Evolutionary conservation across 108 stramenopile species (phyloP).

Genomic region (Licmophora abbreviata): DNA sequence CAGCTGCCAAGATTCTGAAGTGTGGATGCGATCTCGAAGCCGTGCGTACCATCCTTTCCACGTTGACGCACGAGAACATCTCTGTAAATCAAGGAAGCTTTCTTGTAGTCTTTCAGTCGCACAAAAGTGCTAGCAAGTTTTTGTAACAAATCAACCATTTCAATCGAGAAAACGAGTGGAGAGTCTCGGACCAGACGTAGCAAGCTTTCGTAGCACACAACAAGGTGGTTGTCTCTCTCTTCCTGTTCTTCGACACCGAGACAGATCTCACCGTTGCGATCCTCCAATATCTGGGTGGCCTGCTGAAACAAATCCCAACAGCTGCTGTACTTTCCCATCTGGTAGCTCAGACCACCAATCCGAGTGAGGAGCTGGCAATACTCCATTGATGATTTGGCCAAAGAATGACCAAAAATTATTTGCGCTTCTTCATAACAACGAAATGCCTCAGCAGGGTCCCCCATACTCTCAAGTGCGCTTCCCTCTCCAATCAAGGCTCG

Average conservation of each 20-base stretch:
- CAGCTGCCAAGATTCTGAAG: constrained; percentile 46
- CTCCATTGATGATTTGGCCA: too few relatives aligned
- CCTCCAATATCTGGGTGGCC: too few relatives aligned
- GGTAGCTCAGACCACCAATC: too few relatives aligned
- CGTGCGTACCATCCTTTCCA: constrained; percentile 20
- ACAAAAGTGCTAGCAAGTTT: constrained; percentile 35
- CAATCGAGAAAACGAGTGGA: constrained; percentile 15
- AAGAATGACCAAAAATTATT: too few relatives aligned
- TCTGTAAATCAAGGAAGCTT: constrained; percentile 29
- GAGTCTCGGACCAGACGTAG: constrained; percentile 26
- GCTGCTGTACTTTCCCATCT: too few relatives aligned
- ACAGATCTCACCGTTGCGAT: too few relatives aligned
- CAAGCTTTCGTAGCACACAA: constrained; percentile 23
- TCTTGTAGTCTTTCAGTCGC: constrained; percentile 20
- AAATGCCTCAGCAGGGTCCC: constrained; percentile 7
- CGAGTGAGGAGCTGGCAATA: too few relatives aligned
- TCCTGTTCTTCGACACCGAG: too few relatives aligned
- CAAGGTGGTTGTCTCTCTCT: too few relatives aligned
- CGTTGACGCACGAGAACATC: constrained; percentile 39
- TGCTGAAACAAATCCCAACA: too few relatives aligned
- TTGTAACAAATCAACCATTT: constrained; percentile 26
- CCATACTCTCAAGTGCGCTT: constrained; percentile 25
- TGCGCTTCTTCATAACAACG: constrained; percentile 26
- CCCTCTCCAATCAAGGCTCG: constrained; percentile 29
- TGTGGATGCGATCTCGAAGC: constrained; percentile 27